A percentile compares a stretch with the other conserved stretches of the same genome.
Conservation (phyloP, 2,329 filamentous ascomycete genomes). For the Penicillium capsulatum region DNA sequence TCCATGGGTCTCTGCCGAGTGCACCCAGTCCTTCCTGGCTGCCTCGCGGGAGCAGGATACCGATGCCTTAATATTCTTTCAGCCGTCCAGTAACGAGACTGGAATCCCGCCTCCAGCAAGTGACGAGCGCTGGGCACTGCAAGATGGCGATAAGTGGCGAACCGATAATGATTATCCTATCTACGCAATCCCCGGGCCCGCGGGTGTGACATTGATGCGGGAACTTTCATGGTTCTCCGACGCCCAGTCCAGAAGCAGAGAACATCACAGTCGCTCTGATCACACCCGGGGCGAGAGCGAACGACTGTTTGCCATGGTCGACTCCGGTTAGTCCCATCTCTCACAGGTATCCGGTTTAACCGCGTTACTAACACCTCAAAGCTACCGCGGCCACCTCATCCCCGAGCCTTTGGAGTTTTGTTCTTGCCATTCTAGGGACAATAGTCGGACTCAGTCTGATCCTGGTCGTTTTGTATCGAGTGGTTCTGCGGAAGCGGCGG, state of each 20-base stretch:
- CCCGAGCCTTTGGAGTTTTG: constrained; percentile 77
- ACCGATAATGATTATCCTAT: constrained; percentile 68
- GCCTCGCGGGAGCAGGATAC: constrained; percentile 59
- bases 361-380: constrained; percentile 47
- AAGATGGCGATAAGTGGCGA: constrained; percentile 69
- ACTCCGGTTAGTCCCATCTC: constrained; percentile 37
- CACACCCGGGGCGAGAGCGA: constrained; percentile 5
- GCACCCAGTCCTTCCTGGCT: constrained; percentile 67
- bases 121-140: constrained; percentile 65
- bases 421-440: constrained; percentile 72
- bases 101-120: constrained; percentile 62
- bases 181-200: constrained; percentile 69
- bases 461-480: constrained; percentile 69
- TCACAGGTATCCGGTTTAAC: neutral
- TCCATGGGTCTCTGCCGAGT: constrained; percentile 75
- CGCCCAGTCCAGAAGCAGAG: constrained; percentile 53
- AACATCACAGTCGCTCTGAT: neutral
- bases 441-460: constrained; percentile 64
- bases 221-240: constrained; percentile 74
- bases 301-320: constrained; percentile 50
- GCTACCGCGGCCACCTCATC: constrained; percentile 39
- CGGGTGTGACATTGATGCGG: constrained; percentile 65
- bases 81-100: constrained; percentile 44
- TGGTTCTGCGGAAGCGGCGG: constrained; percentile 68
- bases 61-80: constrained; percentile 56